Evolutionary conservation across 1,139 yeast species (phyloP).

Genomic region (Entelexis paramagnoliae): DNA sequence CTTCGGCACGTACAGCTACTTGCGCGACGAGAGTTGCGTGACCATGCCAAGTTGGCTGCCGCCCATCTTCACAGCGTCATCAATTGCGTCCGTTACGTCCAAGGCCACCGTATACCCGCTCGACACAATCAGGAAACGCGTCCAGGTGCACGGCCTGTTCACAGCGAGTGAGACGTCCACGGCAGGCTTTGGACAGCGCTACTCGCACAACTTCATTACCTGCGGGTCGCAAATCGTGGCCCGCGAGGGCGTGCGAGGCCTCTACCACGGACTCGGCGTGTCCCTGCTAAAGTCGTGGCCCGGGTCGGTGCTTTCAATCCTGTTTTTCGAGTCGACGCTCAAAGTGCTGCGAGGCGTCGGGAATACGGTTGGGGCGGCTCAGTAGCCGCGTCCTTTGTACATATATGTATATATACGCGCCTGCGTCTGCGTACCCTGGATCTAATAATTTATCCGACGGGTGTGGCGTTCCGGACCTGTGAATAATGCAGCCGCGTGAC

Average conservation of each 20-base stretch:
- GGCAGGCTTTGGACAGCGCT: conserved; percentile 25
- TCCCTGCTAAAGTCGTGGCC: conserved; percentile 38
- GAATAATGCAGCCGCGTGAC: conserved; percentile 1
- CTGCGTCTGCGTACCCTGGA: background rate
- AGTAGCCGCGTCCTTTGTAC: background rate
- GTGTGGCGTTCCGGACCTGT: conserved; percentile 4
- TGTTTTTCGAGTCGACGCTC: conserved; percentile 22
- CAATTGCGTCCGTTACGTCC: conserved; percentile 59
- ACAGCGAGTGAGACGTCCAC: conserved; percentile 22
- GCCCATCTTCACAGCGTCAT: conserved; percentile 21
- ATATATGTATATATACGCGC: background rate
- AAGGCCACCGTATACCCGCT: conserved; percentile 74
- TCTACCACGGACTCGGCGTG: conserved; percentile 62
- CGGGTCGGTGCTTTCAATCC: conserved; percentile 23
- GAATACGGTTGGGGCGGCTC: background rate
- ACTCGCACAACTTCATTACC: conserved; percentile 27
- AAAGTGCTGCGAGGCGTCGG: conserved; percentile 10
- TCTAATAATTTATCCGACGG: background rate
- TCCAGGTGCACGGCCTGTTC: conserved; percentile 48
- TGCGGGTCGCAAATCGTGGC: conserved; percentile 37
- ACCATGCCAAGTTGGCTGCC: conserved; percentile 18
- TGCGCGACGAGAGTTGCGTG: conserved; percentile 12
- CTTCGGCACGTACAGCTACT: conserved; percentile 52
- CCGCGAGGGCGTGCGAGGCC: conserved; percentile 53
- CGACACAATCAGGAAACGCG: conserved; percentile 69